Percentiles rank a stretch among this genome's conserved stretches.
Evolutionary conservation across 1,284 basidiomycete genomes (phyloP).

Genomic region (Agaricales sp.): DNA sequence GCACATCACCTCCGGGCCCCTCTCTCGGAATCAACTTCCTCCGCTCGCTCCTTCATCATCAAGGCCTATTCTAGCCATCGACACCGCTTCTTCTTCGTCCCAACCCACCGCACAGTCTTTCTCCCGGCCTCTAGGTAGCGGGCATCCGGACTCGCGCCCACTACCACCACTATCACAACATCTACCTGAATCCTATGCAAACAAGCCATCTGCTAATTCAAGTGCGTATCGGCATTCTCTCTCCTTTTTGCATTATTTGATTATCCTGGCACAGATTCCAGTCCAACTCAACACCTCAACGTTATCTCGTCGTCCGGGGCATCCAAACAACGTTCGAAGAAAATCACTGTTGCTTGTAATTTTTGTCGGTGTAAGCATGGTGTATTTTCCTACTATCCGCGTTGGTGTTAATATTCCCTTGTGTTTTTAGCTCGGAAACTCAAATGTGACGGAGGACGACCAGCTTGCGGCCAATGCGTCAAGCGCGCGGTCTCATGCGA

Average conservation of each 20-base stretch:
- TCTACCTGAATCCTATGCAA: conserved; percentile 23
- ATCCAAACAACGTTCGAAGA: conserved; percentile 46
- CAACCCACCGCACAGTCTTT: neutral
- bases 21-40: conserved; percentile 27
- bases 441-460: conserved; percentile 74
- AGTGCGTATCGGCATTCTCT: neutral
- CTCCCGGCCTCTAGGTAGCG: conserved; percentile 16
- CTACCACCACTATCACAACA: conserved; percentile 15
- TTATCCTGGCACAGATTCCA: neutral
- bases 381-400: conserved; percentile 7
- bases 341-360: conserved; percentile 77
- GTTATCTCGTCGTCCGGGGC: neutral
- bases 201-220: neutral
- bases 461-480: conserved; percentile 67
- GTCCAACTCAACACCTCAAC: neutral
- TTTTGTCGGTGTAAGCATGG: conserved; percentile 68
- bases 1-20: conserved; percentile 29
- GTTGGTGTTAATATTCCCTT: conserved; percentile 9
- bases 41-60: conserved; percentile 37
- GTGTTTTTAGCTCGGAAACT: conserved; percentile 64
- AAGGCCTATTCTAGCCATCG: conserved; percentile 61
- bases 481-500: conserved; percentile 69
- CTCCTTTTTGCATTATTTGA: neutral
- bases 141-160: conserved; percentile 17
- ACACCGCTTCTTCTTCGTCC: conserved; percentile 40